Percentiles rank a stretch among this genome's conserved stretches.
phyloP scores from a whole-genome alignment of 495 filamentous ascomycete species.

The Opeltia flavorubescens region DNA sequence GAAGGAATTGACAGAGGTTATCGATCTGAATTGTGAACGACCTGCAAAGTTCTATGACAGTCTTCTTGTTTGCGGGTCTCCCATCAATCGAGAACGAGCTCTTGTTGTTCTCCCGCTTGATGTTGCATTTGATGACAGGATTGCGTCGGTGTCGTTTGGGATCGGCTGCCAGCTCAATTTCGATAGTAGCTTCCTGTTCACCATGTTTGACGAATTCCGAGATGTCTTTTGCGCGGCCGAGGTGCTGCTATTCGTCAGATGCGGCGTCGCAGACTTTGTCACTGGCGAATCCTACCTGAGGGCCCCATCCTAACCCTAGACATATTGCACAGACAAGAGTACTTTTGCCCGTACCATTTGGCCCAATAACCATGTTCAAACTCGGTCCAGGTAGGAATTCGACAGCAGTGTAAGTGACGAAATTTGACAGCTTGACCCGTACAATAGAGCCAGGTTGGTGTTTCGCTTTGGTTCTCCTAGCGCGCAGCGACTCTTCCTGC shows the following conservation, averaged over 20 bases:
- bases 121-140: slow-evolving; percentile 56
- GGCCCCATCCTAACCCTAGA: slow-evolving; percentile 73
- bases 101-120: slow-evolving; percentile 70
- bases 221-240: slow-evolving; percentile 75
- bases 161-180: slow-evolving; percentile 67
- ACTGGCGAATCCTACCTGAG: slow-evolving; percentile 34
- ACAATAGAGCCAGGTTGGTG: slow-evolving; percentile 80
- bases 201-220: slow-evolving; percentile 93
- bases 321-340: slow-evolving; percentile 96
- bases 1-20: slow-evolving; percentile 94
- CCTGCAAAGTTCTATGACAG: slow-evolving; percentile 48
- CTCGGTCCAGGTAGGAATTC: slow-evolving; percentile 84
- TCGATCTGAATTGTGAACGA: slow-evolving; percentile 82
- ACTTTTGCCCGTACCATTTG: slow-evolving; percentile 96
- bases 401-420: slow-evolving; percentile 86
- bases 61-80: slow-evolving; percentile 36
- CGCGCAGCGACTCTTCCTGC: slow-evolving; percentile 9
- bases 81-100: slow-evolving; percentile 60
- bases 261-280: slow-evolving; percentile 2
- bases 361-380: slow-evolving; percentile 97
- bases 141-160: slow-evolving; percentile 38
- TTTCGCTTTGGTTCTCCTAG: slow-evolving; percentile 3
- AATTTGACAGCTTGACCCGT: slow-evolving; percentile 73
- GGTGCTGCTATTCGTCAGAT: slow-evolving; percentile 30
- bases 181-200: slow-evolving; percentile 58